Evolutionary conservation across 1,284 basidiomycete genomes (phyloP).

Genomic region (Vanrija pseudolonga): DNA sequence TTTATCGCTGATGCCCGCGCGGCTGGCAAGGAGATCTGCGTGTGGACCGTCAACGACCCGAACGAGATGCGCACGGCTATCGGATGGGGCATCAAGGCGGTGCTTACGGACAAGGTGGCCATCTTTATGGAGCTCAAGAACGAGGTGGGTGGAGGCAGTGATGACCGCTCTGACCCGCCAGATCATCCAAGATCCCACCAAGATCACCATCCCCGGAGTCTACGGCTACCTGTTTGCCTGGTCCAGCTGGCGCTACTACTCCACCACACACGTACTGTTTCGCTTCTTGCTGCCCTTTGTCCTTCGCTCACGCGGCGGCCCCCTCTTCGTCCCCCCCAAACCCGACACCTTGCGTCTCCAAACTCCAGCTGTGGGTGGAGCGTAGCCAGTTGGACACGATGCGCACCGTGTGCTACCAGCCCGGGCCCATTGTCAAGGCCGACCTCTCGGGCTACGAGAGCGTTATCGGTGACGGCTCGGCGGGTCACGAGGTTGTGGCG

Average conservation of each 20-base stretch:
- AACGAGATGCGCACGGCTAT: constrained; percentile 90
- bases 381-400: constrained; percentile 43
- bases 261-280: constrained; percentile 43
- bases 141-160: constrained; percentile 29
- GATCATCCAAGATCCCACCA: constrained; percentile 31
- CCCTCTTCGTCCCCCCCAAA: constrained; percentile 16
- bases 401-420: constrained; percentile 40
- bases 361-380: constrained; percentile 30
- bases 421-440: constrained; percentile 34
- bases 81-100: constrained; percentile 83
- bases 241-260: constrained; percentile 47
- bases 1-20: constrained; percentile 76
- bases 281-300: constrained; percentile 8
- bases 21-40: constrained; percentile 75
- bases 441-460: constrained; percentile 19
- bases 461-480: too few relatives aligned
- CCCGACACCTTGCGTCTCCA: neutral
- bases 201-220: constrained; percentile 30
- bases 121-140: constrained; percentile 35
- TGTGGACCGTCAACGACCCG: constrained; percentile 77
- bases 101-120: constrained; percentile 71
- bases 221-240: constrained; percentile 39
- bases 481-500: too few relatives aligned
- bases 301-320: constrained; percentile 36
- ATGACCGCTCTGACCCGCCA: constrained; percentile 4